phyloP scores from a whole-genome alignment of 2,329 filamentous ascomycete genomes.

The Colletotrichum karsti region DNA sequence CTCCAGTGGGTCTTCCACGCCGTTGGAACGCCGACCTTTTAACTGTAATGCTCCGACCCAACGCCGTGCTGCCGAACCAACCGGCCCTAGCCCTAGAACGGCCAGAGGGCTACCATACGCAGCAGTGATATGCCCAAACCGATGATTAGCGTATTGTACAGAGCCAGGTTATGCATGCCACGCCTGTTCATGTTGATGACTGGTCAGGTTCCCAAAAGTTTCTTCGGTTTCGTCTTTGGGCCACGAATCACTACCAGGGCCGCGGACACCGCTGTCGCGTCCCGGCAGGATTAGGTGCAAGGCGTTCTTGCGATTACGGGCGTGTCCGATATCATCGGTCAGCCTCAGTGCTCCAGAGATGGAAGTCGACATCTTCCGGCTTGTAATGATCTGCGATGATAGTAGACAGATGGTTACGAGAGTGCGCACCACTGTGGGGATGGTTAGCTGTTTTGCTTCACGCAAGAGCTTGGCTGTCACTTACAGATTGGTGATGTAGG shows the following conservation, averaged over 20 bases:
- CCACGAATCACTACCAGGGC: constrained; percentile 15
- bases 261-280: constrained; percentile 17
- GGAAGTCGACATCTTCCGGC: constrained; percentile 73
- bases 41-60: constrained; percentile 2
- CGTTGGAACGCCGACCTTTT: constrained; percentile 18
- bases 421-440: constrained; percentile 66
- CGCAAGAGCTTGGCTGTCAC: constrained; percentile 35
- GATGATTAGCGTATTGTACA: constrained; percentile 6
- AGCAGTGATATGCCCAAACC: not conserved
- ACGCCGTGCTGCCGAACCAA: constrained; percentile 17
- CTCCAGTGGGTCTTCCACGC: constrained; percentile 12
- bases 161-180: constrained; percentile 13
- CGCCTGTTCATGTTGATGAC: not conserved
- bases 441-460: not conserved
- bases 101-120: not conserved
- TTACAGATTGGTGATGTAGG: constrained; percentile 83
- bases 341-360: constrained; percentile 49
- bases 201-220: not conserved
- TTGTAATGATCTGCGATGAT: constrained; percentile 82
- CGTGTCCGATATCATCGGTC: constrained; percentile 34
- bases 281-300: constrained; percentile 20
- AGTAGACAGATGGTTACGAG: constrained; percentile 76
- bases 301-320: not conserved
- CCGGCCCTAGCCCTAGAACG: constrained; percentile 11
- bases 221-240: constrained; percentile 6